These are phyloP conservation scores for Aspergillus kassunensis DNA, from an alignment of 495 filamentous ascomycete species.

Conservation along the genomic window DNA sequence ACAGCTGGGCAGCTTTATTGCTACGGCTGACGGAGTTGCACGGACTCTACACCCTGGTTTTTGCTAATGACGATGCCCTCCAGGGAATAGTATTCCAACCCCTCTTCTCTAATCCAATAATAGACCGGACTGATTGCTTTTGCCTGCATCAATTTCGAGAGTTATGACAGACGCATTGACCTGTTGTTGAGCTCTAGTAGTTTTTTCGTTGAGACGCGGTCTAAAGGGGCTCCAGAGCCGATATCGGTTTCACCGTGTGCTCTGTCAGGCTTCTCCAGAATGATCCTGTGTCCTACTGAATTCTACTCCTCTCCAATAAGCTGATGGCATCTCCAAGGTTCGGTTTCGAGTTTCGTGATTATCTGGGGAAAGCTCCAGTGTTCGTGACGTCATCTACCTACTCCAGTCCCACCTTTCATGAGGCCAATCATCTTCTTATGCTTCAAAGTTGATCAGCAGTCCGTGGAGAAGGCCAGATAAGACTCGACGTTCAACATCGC, in stretches of 20 bases:
- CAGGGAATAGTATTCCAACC: conserved; percentile 8
- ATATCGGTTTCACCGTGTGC: too few species aligned
- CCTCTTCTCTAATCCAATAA: conserved; percentile 1
- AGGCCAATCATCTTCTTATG: too few species aligned
- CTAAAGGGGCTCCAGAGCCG: neutral
- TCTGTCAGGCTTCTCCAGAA: neutral
- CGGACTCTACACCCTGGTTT: conserved; percentile 3
- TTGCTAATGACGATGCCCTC: neutral
- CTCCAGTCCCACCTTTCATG: neutral
- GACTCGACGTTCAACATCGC: too few species aligned
- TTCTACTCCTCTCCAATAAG: too few species aligned
- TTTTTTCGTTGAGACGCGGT: neutral
- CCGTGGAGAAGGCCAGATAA: too few species aligned
- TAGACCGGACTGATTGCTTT: neutral
- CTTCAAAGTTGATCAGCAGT: too few species aligned
- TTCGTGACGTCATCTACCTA: neutral
- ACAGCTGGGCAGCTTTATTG: conserved; percentile 1
- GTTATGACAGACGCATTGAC: neutral
- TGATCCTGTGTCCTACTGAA: too few species aligned
- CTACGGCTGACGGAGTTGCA: conserved; percentile 1
- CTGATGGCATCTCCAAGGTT: too few species aligned
- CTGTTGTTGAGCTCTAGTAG: neutral
- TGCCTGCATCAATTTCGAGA: neutral
- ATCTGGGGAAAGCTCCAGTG: conserved; percentile 6
- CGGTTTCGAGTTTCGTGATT: neutral